A percentile compares a stretch with the other conserved stretches of the same genome.
phyloP scores from a whole-genome alignment of 352 stramenopile genomes.

The Pythium scleroteichum region DNA sequence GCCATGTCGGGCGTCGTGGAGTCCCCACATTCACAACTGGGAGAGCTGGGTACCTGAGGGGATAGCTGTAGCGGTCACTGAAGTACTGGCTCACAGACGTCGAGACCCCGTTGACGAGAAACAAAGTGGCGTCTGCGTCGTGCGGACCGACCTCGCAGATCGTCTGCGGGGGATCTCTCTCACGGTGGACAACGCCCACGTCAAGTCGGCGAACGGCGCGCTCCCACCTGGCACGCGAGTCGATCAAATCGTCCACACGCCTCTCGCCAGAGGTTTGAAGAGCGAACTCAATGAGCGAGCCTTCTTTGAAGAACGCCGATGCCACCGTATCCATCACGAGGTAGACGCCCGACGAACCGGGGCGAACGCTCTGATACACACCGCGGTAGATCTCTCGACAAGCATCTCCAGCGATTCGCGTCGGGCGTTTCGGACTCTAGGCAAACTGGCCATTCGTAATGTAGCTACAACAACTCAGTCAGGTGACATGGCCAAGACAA shows the following conservation, averaged over 20 bases:
- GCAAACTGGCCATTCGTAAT: not conserved
- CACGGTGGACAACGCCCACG: not conserved
- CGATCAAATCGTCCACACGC: not conserved
- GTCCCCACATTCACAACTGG: conserved; percentile 3
- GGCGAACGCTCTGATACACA: not conserved
- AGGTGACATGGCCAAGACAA: not conserved
- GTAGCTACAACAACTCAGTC: not conserved
- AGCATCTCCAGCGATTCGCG: not conserved
- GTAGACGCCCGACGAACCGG: not conserved
- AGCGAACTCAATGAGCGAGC: not conserved
- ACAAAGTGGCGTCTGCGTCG: not conserved
- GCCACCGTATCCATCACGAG: not conserved
- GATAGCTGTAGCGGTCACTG: not conserved
- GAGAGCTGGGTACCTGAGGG: not conserved
- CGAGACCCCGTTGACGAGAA: not conserved
- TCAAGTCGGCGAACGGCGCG: not conserved
- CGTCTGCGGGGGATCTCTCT: not conserved
- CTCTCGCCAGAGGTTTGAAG: not conserved
- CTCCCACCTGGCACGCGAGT: not conserved
- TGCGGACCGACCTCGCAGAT: not conserved
- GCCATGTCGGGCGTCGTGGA: not conserved
- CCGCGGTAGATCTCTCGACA: not conserved
- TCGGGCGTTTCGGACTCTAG: not conserved
- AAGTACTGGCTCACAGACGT: conserved; percentile 2
- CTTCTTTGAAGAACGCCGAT: not conserved